These are phyloP conservation scores for Lasiodiplodia sp. DNA, from an alignment of 2,329 filamentous ascomycete genomes.

Conservation along the genomic window DNA sequence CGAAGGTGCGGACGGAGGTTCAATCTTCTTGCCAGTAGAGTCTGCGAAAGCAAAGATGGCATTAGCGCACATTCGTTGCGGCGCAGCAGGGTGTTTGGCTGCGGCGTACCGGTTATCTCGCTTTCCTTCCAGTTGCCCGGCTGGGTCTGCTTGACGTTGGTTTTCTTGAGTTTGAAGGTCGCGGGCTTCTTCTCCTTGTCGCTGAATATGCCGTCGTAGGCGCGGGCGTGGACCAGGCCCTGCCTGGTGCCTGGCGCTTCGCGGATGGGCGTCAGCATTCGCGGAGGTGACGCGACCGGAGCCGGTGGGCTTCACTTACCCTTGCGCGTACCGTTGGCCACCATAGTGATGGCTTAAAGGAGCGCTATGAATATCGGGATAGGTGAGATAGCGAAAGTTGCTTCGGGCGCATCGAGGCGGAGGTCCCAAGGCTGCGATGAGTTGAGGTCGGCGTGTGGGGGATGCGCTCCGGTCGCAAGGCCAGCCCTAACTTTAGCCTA, in stretches of 20 bases:
- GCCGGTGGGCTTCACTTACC: conserved; percentile 34
- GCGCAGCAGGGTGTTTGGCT: not conserved
- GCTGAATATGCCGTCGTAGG: conserved; percentile 44
- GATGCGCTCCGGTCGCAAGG: conserved; percentile 19
- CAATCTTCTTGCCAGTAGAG: conserved; percentile 27
- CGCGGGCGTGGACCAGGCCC: conserved; percentile 40
- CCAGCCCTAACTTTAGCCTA: conserved; percentile 16
- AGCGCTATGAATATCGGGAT: conserved; percentile 23
- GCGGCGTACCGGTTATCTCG: conserved; percentile 64
- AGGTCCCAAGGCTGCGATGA: conserved; percentile 10
- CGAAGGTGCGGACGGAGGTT: conserved; percentile 26
- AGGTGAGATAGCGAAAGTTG: conserved; percentile 23
- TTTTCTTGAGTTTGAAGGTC: conserved; percentile 63
- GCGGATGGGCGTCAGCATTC: not conserved
- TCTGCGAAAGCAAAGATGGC: conserved; percentile 8
- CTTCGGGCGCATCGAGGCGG: conserved; percentile 18
- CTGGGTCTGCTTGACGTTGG: conserved; percentile 67
- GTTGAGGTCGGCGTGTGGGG: conserved; percentile 22
- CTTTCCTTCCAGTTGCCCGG: conserved; percentile 76
- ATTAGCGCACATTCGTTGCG: not conserved
- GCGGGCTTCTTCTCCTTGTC: conserved; percentile 50
- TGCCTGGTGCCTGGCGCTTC: conserved; percentile 33
- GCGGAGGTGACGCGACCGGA: conserved; percentile 18
- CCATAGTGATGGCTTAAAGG: conserved; percentile 36
- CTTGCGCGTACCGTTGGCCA: conserved; percentile 48